phyloP scores from a whole-genome alignment of 2,329 filamentous ascomycete genomes.

The Orbilia javanica region DNA sequence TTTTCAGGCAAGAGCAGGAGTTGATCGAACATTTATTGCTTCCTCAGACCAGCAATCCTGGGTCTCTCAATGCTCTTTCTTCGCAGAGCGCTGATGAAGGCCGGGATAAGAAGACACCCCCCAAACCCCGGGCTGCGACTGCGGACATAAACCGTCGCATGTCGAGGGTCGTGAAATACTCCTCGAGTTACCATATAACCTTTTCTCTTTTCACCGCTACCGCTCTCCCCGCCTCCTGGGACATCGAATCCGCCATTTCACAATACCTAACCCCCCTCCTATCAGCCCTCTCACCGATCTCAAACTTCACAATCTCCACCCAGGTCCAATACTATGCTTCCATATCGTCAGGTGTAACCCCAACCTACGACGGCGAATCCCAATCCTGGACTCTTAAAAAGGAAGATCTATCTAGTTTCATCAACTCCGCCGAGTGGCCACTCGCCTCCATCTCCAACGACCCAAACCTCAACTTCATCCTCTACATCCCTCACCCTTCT shows the following conservation, averaged over 20 bases:
- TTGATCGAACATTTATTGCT: constrained; percentile 81
- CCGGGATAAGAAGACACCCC: constrained; percentile 64
- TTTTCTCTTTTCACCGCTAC: constrained; percentile 93
- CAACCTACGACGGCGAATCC: constrained; percentile 69
- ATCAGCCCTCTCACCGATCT: constrained; percentile 81
- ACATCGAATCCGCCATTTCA: constrained; percentile 83
- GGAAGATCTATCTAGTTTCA: constrained; percentile 90
- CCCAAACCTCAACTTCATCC: constrained; percentile 94
- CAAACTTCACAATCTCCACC: constrained; percentile 95
- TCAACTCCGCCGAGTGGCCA: constrained; percentile 98
- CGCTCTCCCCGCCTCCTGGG: constrained; percentile 85
- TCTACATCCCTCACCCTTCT: constrained; percentile 82
- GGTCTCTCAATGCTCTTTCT: constrained; percentile 67
- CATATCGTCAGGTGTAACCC: constrained; percentile 74
- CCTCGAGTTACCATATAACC: constrained; percentile 92
- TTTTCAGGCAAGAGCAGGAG: constrained; percentile 89
- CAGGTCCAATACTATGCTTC: constrained; percentile 93
- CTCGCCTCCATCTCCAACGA: constrained; percentile 91
- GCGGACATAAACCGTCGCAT: constrained; percentile 76
- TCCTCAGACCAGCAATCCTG: constrained; percentile 68
- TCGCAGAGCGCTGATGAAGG: constrained; percentile 62
- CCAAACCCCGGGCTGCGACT: constrained; percentile 67
- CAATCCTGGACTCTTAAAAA: constrained; percentile 79
- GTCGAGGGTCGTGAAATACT: constrained; percentile 88
- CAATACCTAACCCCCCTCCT: constrained; percentile 86